These are phyloP conservation scores for Vaccinium corymbosum DNA, from an alignment of 148 eudicot genomes.

Conservation along the genomic window DNA sequence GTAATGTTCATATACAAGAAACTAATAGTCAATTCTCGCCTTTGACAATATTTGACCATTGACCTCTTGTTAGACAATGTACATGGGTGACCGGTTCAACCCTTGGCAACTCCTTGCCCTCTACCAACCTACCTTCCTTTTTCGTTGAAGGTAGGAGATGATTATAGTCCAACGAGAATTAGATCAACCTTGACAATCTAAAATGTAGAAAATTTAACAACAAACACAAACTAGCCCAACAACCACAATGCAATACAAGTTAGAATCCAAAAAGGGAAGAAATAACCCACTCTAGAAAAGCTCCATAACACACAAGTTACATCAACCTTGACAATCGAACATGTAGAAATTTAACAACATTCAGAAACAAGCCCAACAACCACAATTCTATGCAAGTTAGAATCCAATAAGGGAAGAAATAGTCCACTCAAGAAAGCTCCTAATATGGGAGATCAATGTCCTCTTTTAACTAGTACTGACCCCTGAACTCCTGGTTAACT, in stretches of 20 bases:
- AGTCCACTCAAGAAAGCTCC: background rate
- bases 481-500: background rate
- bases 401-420: background rate
- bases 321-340: background rate
- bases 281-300: background rate
- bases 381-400: background rate
- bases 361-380: background rate
- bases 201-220: background rate
- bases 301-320: background rate
- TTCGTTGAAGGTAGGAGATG: background rate
- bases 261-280: background rate
- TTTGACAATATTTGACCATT: background rate
- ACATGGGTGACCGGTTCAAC: background rate
- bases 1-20: background rate
- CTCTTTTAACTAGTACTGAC: background rate
- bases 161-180: background rate
- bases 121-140: background rate
- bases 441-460: background rate
- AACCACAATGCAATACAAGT: background rate
- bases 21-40: background rate
- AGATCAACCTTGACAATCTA: background rate
- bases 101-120: slow-evolving; percentile 5
- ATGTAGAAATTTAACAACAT: background rate
- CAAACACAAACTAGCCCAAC: background rate
- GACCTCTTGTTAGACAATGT: background rate